Conservation (phyloP, 2,329 filamentous ascomycete genomes). For the Penicillium sp. region DNA sequence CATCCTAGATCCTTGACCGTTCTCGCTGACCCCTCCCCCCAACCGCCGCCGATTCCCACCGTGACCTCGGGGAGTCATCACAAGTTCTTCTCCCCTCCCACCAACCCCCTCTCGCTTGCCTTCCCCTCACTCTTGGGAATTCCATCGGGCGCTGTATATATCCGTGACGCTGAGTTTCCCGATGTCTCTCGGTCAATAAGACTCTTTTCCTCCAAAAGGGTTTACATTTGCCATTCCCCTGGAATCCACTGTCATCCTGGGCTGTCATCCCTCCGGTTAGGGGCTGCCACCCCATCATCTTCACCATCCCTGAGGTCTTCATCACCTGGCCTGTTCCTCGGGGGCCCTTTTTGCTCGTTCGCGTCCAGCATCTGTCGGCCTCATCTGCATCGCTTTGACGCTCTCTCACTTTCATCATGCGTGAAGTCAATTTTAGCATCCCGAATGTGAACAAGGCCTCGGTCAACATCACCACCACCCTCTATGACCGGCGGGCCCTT, state of each 20-base stretch:
- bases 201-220: conserved; percentile 1
- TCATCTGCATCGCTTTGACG: conserved; percentile 3
- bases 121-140: conserved; percentile 3
- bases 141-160: conserved; percentile 8
- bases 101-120: conserved; percentile 6
- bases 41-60: neutral
- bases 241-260: conserved; percentile 3
- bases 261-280: conserved; percentile 13
- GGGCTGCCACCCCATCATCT: conserved; percentile 12
- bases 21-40: conserved; percentile 1
- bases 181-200: conserved; percentile 17
- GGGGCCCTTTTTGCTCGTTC: conserved; percentile 1
- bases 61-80: conserved; percentile 11
- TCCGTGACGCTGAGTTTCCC: conserved; percentile 7
- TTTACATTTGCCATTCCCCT: conserved; percentile 1
- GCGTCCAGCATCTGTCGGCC: conserved; percentile 6
- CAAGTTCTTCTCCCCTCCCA: conserved; percentile 5
- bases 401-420: conserved; percentile 61
- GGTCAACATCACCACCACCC: conserved; percentile 94
- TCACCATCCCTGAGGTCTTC: conserved; percentile 17
- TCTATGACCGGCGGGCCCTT: conserved; percentile 94
- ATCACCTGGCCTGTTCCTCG: conserved; percentile 4
- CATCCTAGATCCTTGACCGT: neutral
- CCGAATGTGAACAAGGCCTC: conserved; percentile 99
- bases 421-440: conserved; percentile 99